Evolutionary conservation across 2,329 filamentous ascomycete species (phyloP), one percentile per base, ranked within the genome.

Genomic region (Lecanoromycetidae sp.): DNA sequence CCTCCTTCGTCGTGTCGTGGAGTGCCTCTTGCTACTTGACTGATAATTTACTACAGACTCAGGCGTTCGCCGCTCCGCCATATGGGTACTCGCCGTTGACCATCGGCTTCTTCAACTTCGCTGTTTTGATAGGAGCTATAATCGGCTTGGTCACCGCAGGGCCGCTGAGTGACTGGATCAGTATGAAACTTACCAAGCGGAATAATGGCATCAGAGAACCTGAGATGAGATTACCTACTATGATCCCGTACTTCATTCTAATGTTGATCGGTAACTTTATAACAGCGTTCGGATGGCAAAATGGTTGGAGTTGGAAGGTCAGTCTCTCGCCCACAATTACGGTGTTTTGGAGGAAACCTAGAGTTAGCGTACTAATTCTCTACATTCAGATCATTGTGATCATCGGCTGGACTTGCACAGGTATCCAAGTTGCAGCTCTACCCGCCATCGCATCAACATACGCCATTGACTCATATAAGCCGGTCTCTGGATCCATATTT

Each of bases 1-100:
- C 77, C 1, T 69, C 74, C 13, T 80, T 82, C 54, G 70, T 78
- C 22, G 75, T 79, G 5, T 75, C 71, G 20, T 81, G 75, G 74
- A 69, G 67, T 7, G 75, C 74, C 46, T 73, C 68, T 34, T 70
- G 63, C 19, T 78, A 79, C 61, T 62, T 82, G 38, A 73, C 71
- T 2, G 56, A 80, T 56, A 81, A 81, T 60, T 64, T 81, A n/a
- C 79, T 75, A 0, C 73, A 69, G 48, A 68, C 66, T 7, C 72
- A 77, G 58, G 69, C 66, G 10, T 74, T 79, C 49, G 69, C 71
- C 2, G 67, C 66, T 0, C 73, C 74, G 1, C 75, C 75, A 0
- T 79, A 79, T 59, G 71, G 71, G 53, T 73, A 72, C 57, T 66
- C 61, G 40, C 63, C 67, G 4, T 63, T 71, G 44, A 62, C 61